Conservation (phyloP, 2,329 filamentous ascomycete species). For the Pyrenochaeta sp. region DNA sequence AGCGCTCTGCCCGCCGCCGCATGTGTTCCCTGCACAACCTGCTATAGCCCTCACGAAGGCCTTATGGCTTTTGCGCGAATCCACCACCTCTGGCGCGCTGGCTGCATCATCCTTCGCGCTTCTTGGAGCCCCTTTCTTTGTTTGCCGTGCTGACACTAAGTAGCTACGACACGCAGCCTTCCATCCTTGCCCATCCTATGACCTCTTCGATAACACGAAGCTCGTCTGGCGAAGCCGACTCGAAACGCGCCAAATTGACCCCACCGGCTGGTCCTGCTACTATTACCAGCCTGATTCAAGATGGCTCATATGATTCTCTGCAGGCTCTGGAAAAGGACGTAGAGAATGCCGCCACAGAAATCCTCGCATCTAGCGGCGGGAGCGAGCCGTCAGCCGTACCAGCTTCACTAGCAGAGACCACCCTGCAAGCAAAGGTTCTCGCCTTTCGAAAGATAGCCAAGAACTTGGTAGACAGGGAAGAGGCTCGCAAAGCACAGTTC, state of each 20-base stretch:
- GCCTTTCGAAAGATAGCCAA: constrained; percentile 46
- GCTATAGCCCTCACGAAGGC: not conserved
- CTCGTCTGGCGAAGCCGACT: constrained; percentile 51
- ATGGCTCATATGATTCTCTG: constrained; percentile 52
- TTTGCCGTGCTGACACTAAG: constrained; percentile 19
- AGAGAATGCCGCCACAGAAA: constrained; percentile 48
- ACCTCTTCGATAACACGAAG: constrained; percentile 37
- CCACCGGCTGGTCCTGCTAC: constrained; percentile 38
- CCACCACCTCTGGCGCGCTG: constrained; percentile 2
- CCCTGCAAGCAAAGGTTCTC: constrained; percentile 39
- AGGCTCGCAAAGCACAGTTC: constrained; percentile 25
- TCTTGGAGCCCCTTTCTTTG: not conserved
- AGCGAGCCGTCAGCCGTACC: constrained; percentile 29
- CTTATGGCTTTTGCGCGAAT: not conserved
- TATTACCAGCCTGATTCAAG: constrained; percentile 51
- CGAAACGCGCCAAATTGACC: constrained; percentile 57
- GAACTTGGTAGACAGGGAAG: constrained; percentile 41
- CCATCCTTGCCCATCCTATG: constrained; percentile 54
- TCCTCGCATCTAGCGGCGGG: constrained; percentile 47
- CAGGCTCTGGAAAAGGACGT: constrained; percentile 55
- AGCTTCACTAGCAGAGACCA: constrained; percentile 47
- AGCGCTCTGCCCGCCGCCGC: not conserved
- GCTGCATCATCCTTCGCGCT: not conserved
- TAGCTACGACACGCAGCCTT: constrained; percentile 56
- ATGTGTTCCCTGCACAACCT: not conserved